phyloP scores from a whole-genome alignment of 1,284 basidiomycete genomes.

The Ganoderma resinaceum region DNA sequence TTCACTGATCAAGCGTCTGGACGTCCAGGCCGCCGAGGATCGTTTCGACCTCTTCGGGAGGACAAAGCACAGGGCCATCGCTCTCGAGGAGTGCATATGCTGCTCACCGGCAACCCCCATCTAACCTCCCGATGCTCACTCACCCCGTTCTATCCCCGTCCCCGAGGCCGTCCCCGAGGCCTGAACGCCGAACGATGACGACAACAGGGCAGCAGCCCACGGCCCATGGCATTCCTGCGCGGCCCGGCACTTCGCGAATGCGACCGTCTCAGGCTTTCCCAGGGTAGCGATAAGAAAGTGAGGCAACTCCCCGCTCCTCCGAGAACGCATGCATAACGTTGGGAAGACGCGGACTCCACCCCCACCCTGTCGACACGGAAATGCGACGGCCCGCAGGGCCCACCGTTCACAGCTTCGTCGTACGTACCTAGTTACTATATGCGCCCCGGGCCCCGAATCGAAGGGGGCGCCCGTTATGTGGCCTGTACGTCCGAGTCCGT shows the following conservation, averaged over 20 bases:
- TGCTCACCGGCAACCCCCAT: no score
- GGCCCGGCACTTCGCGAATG: not conserved
- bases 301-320: no score
- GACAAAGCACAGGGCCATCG: conserved; percentile 80
- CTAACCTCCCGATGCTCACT: no score
- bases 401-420: no score
- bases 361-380: not conserved
- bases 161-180: no score
- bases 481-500: not conserved
- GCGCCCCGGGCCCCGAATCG: not conserved
- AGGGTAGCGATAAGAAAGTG: no score
- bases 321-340: not conserved
- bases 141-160: conserved; percentile 69
- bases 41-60: conserved; percentile 67
- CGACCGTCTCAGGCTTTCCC: no score
- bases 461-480: not conserved
- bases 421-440: conserved; percentile 56
- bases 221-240: not conserved
- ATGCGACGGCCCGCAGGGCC: not conserved
- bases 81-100: no score
- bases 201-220: no score
- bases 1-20: conserved; percentile 57
- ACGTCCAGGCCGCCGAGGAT: conserved; percentile 70
- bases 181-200: no score
- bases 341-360: no score